These are phyloP conservation scores for Sphagnum contortum DNA, from an alignment of 225 moss, liverwort and hornwort species.

Conservation along the genomic window DNA sequence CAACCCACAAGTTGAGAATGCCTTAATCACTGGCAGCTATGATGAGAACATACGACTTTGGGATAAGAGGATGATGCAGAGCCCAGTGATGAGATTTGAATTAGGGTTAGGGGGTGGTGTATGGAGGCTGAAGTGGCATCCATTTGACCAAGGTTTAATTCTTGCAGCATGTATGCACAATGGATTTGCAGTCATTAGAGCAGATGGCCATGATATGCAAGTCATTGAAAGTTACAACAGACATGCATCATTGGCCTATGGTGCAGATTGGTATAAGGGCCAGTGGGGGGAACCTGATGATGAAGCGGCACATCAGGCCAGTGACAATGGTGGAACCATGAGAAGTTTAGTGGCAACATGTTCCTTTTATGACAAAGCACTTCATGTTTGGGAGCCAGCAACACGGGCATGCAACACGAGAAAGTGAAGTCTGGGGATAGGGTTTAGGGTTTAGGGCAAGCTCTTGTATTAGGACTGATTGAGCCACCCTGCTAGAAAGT, in stretches of 20 bases:
- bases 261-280: constrained; percentile 75
- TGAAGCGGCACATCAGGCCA: no score
- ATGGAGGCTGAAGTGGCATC: constrained; percentile 97
- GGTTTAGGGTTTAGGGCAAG: no score
- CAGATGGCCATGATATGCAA: constrained; percentile 27
- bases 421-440: neutral
- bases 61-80: constrained; percentile 58
- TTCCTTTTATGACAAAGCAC: constrained; percentile 77
- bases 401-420: constrained; percentile 10
- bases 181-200: constrained; percentile 52
- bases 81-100: constrained; percentile 23
- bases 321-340: neutral
- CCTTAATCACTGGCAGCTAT: constrained; percentile 68
- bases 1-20: constrained; percentile 43
- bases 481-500: no score
- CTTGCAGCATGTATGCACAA: constrained; percentile 90
- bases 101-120: constrained; percentile 78
- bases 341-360: constrained; percentile 50
- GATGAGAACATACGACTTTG: constrained; percentile 65
- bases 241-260: constrained; percentile 71
- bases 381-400: constrained; percentile 74
- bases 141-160: constrained; percentile 22
- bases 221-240: constrained; percentile 51
- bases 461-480: no score
- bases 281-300: constrained; percentile 11